Evolutionary conservation across 495 filamentous ascomycete genomes (phyloP), one percentile per base, ranked within the genome.

Genomic region (Pyrenopolyporus hunteri): DNA sequence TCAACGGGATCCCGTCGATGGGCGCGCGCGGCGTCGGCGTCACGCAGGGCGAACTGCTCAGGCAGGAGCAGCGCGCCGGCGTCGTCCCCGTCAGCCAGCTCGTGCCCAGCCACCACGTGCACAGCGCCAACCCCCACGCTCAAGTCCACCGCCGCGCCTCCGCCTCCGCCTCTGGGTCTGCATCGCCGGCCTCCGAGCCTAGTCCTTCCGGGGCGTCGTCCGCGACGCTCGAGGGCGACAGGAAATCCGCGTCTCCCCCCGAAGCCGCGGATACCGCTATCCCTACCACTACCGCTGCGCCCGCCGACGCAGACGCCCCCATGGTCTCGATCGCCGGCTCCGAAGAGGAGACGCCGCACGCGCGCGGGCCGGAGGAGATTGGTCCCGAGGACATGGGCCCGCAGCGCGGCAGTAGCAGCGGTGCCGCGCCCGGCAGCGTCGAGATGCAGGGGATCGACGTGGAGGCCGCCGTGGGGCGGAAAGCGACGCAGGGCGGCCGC

Each of bases 351-450:
- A 65, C 83, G 0, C 90, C 92, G 9, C 91, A 96, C 68, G 91
- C 89, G 2, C 82, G 89, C 11, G 90, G 92, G 0, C 93, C 94
- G 0, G 83, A 88, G 8, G 81, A 89, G 54, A 85, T 98, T 19
- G 93, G 92, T 0, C 84, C 91, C 20, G 89, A 92, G 66, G 94
- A 98, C 68, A 86, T 89, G 69, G 94, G 94, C 1, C 84, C 91
- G 13, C 93, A 97, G 71, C 74, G 58, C 51, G 72, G 72, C 0
- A 70, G 62, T 0, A 70, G 66, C 8, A 57, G 13, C 31, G 44
- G 57, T 1, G 9, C 52, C 28, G 62, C 64, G 4, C 49, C 51
- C 26, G 68, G 59, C 45, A 54, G 70, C 6, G 43, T 76, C 16
- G 71, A 73, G 31, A 77, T 78, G 69, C 74, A 77, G 25, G 80